These are phyloP conservation scores for Condylostoma magnum DNA, from an alignment of 169 alveolate genomes.

Conservation along the genomic window DNA sequence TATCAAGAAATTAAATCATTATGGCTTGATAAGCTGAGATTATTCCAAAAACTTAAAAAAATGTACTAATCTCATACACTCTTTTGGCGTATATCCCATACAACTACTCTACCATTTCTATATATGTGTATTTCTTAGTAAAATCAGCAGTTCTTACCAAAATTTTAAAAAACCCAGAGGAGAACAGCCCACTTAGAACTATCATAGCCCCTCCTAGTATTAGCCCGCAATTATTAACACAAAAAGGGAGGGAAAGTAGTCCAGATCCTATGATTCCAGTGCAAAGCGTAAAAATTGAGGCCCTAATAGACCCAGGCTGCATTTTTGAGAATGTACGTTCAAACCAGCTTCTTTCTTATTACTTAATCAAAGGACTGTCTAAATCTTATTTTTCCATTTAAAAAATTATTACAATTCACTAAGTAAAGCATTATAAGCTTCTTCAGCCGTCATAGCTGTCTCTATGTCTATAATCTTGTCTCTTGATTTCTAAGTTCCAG, in stretches of 20 bases:
- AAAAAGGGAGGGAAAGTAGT: slow-evolving; percentile 50
- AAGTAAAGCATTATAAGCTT: no score
- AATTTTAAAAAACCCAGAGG: neutral
- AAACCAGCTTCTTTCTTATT: no score
- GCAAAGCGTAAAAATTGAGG: slow-evolving; percentile 54
- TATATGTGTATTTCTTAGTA: neutral
- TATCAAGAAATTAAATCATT: neutral
- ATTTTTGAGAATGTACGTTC: slow-evolving; percentile 51
- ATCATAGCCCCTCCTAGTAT: neutral
- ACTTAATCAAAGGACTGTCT: no score
- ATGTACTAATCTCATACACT: neutral
- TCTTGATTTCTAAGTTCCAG: no score
- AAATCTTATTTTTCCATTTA: no score
- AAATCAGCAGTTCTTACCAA: neutral
- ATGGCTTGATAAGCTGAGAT: slow-evolving; percentile 9
- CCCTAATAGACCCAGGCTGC: slow-evolving; percentile 57
- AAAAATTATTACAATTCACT: no score
- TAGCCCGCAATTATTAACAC: neutral
- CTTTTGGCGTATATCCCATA: neutral
- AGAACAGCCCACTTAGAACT: neutral
- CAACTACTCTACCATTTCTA: neutral
- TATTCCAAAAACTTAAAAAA: neutral
- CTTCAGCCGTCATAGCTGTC: no score
- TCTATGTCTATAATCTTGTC: no score
- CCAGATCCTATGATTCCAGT: slow-evolving; percentile 64